Base-by-base conservation (phyloP, 2,329 filamentous ascomycete genomes). In the Stagonosporopsis chrysanthemi region DNA sequence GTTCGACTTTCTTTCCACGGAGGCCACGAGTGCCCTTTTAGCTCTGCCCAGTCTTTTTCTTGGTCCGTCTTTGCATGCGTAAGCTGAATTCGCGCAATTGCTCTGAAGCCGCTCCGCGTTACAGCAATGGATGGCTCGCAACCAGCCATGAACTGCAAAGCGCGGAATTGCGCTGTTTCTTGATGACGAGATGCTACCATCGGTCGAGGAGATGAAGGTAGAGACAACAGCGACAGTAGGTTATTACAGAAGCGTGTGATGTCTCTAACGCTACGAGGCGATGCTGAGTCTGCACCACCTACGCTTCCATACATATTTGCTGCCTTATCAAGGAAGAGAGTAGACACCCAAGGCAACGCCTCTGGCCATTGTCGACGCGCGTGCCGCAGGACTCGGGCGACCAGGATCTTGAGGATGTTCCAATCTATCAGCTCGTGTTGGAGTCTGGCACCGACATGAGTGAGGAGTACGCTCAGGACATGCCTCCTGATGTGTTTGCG, bases 1-100 rank as follows among this genome's bases (percentile, higher is more conserved):
- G 84, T 81, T 50, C 80, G 84, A 43, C 86, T 82, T 66, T 85
- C 82, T 69, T 87, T 88, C 85, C 86, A 89, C 0, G 86, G 86
- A 14, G 86, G 86, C 86, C 86, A 89, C 7, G 84, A 85, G 8
- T 80, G 75, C 2, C 84, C 80, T 75, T 88, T 87, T 19, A 87
- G 75, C 41, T 79, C 75, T 2, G 85, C 85, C 80, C 85, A 88
- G 56, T 84, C 78, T 26, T 76, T 80, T 65, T 89, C 86, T 26
- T 76, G 73, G 0, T 64, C 35, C 1, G 84, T 86, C 69, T 88
- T 88, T 40, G 75, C 76, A 52, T 84, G 84, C 6, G 82, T 81
- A 12, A 88, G 73, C 64, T 88, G 86, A n/a, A 85, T 78, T 2
- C 79, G 78, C 31, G 81, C 74, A 15, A 88, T 76, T 26, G 82